A percentile compares a stretch with the other conserved stretches of the same genome.
Evolutionary conservation across 2,329 filamentous ascomycete species (phyloP).

Genomic region (Tolypocladium endophyticum): DNA sequence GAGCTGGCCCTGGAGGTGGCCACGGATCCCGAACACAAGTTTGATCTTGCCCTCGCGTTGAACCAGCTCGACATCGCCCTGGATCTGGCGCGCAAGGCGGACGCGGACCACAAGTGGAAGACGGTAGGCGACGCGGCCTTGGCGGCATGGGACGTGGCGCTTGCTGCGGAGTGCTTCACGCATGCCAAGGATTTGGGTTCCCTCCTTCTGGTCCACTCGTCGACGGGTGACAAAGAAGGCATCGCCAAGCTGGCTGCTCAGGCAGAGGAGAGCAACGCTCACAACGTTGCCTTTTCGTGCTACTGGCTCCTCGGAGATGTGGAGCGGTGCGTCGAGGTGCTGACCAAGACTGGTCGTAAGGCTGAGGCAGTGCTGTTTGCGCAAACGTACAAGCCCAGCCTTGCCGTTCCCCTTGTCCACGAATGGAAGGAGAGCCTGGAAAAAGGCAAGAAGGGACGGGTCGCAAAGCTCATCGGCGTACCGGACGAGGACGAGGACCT

Average conservation of each 20-base stretch:
- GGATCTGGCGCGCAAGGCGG: constrained; percentile 69
- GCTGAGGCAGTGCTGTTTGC: constrained; percentile 86
- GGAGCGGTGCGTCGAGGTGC: constrained; percentile 67
- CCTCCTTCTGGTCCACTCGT: constrained; percentile 77
- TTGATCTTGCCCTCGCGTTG: constrained; percentile 77
- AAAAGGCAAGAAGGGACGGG: constrained; percentile 73
- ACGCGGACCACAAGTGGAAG: constrained; percentile 98
- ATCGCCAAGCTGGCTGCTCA: constrained; percentile 62
- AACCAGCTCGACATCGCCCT: constrained; percentile 79
- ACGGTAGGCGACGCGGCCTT: constrained; percentile 88
- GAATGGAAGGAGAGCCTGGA: constrained; percentile 80
- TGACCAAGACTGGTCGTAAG: constrained; percentile 66
- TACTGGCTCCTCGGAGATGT: constrained; percentile 82
- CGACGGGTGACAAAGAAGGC: constrained; percentile 68
- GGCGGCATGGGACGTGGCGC: constrained; percentile 70
- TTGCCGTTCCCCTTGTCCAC: constrained; percentile 55
- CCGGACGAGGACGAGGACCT: constrained; percentile 77
- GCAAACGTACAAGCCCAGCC: constrained; percentile 88
- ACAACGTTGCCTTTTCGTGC: constrained; percentile 89
- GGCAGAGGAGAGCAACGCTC: constrained; percentile 64
- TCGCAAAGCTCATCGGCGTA: constrained; percentile 71
- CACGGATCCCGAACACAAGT: constrained; percentile 91
- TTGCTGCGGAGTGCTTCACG: constrained; percentile 88
- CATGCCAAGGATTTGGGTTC: constrained; percentile 87
- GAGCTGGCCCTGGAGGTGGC: constrained; percentile 90